Percentiles rank a stretch among this genome's conserved stretches.
Evolutionary conservation across 1,284 basidiomycete species (phyloP).

Genomic region (Fistulinella cinereoalba): DNA sequence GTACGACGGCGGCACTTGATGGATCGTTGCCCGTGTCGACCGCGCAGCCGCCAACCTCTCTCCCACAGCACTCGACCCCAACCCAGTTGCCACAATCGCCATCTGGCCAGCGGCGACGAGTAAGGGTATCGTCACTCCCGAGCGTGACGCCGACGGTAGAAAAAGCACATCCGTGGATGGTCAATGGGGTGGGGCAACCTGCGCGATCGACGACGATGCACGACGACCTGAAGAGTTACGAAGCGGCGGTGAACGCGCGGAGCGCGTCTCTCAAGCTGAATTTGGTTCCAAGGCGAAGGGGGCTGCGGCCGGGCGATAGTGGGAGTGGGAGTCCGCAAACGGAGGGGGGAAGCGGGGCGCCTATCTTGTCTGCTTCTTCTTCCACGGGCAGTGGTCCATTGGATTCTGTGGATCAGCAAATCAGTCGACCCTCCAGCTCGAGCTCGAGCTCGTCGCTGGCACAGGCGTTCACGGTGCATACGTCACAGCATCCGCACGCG

Average conservation of each 20-base stretch:
- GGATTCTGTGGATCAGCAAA: constrained; percentile 12
- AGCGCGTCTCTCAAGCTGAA: constrained; percentile 51
- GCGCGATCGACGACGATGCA: not conserved
- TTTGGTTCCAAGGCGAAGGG: constrained; percentile 29
- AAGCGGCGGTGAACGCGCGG: constrained; percentile 69
- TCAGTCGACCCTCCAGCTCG: constrained; percentile 36
- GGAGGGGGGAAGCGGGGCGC: not conserved
- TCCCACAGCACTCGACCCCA: not conserved
- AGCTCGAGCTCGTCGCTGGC: constrained; percentile 37
- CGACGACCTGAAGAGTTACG: constrained; percentile 65
- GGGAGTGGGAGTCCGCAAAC: constrained; percentile 14
- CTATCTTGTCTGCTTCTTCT: not conserved
- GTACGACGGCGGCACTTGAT: constrained; percentile 16
- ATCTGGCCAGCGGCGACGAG: constrained; percentile 38
- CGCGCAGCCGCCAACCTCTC: not conserved
- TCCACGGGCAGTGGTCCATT: not conserved
- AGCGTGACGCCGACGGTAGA: constrained; percentile 58
- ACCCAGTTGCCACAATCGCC: constrained; percentile 29
- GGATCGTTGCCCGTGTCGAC: constrained; percentile 1
- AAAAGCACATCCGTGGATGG: constrained; percentile 18
- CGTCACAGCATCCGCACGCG: constrained; percentile 1
- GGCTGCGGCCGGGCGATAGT: constrained; percentile 11
- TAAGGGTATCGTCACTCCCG: constrained; percentile 61
- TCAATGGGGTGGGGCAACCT: constrained; percentile 8
- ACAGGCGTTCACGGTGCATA: constrained; percentile 33